Base-by-base conservation (phyloP, 2,329 filamentous ascomycete species). In the Botrytis paeoniae region DNA sequence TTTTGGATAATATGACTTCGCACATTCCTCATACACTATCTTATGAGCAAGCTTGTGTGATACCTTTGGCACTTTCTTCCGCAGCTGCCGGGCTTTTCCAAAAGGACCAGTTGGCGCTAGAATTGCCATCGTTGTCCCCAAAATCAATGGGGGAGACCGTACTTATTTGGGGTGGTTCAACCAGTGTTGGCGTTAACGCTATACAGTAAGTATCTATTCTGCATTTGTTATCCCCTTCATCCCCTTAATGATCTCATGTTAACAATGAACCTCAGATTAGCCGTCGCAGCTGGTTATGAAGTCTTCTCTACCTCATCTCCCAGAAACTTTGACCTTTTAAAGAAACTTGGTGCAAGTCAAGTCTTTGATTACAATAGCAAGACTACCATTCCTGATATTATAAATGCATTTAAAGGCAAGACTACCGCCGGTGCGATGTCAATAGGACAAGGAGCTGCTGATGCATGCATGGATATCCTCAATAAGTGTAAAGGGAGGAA, bases 201-300 rank as follows among this genome's bases (percentile, higher is more conserved):
- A 84, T 86, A 59, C 72, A 73, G 70, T 72, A 37, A 59, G 62
- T 59, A 3, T 41, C 9, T 25, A 3, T 32, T 16, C 4, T 22
- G 20, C 6, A 20, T n/a, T n/a, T 16, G 25, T 14, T 54, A 16
- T 25, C 25, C 5, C 20, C 14, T 20, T 14, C 18, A 3, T 18
- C 18, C 12, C 14, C 16, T 22, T n/a, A 7, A 48, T 45, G 8
- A 22, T 25, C 22, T 45, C 3, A 7, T 37, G 29, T 32, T 72
- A 7, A 68, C 8, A 9, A 20, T 12, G 20, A 22, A 22, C 29
- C 22, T 25, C 10, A 72, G 70, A 74, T 78, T 86, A 4, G 84
- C 83, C 1, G 80, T 79, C 0, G 82, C 81, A 3, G 80, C 83
- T 14, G 84, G 84, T 10, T 81, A 84, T 69, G 81, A 82, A 57